Evolutionary conservation across 78 protist species (phyloP), one percentile per base, ranked within the genome.

Genomic region (Dictyostelium capitatum): DNA sequence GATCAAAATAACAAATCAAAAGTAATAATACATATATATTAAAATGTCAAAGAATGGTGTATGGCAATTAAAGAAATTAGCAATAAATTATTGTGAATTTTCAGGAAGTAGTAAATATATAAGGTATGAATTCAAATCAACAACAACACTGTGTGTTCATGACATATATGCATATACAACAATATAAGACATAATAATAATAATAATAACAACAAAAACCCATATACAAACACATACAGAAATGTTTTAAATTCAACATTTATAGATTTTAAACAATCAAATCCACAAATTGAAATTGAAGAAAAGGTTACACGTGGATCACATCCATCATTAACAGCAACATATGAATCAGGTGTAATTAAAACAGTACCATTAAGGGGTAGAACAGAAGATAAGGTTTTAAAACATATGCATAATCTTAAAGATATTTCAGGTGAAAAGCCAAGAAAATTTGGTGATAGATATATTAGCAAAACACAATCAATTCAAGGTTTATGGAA

Each of bases 401-500:
- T 87, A n/a, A 87, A 87, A 77, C 93, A 87, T 50, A 47, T 87
- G n/a, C 72, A 77, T 19, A 87, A 87, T 87, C 79, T 87, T 11
- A 87, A 37, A 87, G 79, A 87, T 48, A 78, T 64, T 57, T 48
- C 93, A 28, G 93, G 93, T 65, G 47, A 46, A 19, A 87, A 77
- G 37, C 93, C 93, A 77, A 87, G 47, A 51, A 87, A 87, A 47
- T 87, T 87, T 87, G 84, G 84, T 11, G 67, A 87, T 51, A 77
- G 93, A 54, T 87, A 87, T 77, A 77, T 87, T 51, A 57, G 41
- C 25, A 56, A 56, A 62, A 87, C 93, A 23, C 48, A 70, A 59
- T 47, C 80, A 15, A 87, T 87, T 77, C 93, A 87, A 87, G 93
- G 93, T 47, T 65, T 87, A 65, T 87, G 93, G 93, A 47, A 87